phyloP scores from a whole-genome alignment of 2,329 filamentous ascomycete genomes.

The Penicillium sumatraense region DNA sequence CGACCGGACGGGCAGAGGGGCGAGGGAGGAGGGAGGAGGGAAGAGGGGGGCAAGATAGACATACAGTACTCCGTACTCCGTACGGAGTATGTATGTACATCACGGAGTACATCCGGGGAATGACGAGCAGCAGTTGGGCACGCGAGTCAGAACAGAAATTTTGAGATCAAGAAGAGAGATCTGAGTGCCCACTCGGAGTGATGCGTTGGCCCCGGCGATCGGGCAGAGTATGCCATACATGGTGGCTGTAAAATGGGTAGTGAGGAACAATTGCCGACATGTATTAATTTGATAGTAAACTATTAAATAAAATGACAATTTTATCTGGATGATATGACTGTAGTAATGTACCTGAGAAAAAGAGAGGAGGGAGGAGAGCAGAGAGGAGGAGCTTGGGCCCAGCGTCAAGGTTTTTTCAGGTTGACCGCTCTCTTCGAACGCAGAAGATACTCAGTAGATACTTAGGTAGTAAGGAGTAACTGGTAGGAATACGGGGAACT shows the following conservation, averaged over 20 bases:
- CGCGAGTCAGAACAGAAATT: background rate
- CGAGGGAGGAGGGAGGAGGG: no score
- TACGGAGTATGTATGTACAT: background rate
- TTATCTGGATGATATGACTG: background rate
- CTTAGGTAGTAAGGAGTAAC: background rate
- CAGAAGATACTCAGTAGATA: no score
- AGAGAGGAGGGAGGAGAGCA: no score
- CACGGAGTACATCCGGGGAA: background rate
- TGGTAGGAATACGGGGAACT: background rate
- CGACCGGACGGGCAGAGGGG: no score
- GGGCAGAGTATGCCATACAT: background rate
- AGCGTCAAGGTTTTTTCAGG: background rate
- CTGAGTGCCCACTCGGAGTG: background rate
- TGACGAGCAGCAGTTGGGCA: background rate
- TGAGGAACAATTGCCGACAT: background rate
- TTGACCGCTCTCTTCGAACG: constrained; percentile 2
- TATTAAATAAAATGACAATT: no score
- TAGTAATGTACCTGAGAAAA: no score
- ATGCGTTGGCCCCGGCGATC: background rate
- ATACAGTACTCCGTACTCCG: background rate
- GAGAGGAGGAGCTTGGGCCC: background rate
- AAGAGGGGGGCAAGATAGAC: no score
- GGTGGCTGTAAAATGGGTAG: no score
- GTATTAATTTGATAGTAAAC: background rate
- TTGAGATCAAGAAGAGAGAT: constrained; percentile 8